Conservation (phyloP, 2,329 filamentous ascomycete genomes). For the Scedosporium dehoogii region DNA sequence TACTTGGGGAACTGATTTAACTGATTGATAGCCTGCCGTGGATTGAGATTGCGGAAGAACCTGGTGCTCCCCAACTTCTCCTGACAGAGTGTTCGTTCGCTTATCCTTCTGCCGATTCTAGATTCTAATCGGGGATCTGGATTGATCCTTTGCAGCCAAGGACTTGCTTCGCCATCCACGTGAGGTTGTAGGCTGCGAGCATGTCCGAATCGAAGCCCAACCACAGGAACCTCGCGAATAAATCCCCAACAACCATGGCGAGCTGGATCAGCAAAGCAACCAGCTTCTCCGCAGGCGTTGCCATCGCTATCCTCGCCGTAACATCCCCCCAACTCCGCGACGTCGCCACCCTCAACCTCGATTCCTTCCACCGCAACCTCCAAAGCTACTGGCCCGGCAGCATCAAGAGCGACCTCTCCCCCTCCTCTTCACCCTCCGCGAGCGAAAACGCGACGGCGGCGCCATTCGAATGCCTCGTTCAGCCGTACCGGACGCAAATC, state of each 20-base stretch:
- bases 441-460: background rate
- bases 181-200: too few species aligned
- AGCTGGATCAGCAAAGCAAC: conserved; percentile 1
- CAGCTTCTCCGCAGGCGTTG: conserved; percentile 3
- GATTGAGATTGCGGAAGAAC: background rate
- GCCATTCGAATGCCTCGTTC: conserved; percentile 16
- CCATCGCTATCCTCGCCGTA: conserved; percentile 4
- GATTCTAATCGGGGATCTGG: too few species aligned
- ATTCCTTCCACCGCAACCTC: background rate
- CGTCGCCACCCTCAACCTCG: conserved; percentile 1
- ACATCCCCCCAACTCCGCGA: background rate
- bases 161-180: too few species aligned
- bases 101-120: too few species aligned
- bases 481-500: conserved; percentile 28
- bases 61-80: too few species aligned
- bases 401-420: background rate
- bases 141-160: too few species aligned
- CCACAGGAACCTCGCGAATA: too few species aligned
- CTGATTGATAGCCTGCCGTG: too few species aligned
- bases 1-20: too few species aligned
- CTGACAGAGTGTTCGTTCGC: too few species aligned
- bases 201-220: background rate
- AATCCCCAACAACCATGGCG: background rate
- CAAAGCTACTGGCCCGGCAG: background rate
- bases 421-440: background rate